These are phyloP conservation scores for Silene vulgaris DNA, from an alignment of 179 eudicot species.

Conservation along the genomic window DNA sequence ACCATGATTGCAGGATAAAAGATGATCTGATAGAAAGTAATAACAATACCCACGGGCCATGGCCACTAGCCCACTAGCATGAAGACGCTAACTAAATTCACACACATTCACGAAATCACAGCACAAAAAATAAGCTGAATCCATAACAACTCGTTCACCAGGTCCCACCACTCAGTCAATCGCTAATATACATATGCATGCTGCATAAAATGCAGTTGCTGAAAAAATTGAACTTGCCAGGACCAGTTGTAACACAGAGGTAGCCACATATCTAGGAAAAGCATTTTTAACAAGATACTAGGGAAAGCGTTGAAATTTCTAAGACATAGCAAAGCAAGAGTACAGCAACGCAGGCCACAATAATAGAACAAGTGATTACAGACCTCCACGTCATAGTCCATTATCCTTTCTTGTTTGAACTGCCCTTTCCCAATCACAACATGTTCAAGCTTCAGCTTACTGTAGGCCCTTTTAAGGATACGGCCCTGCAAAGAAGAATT, in stretches of 20 bases:
- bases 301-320: neutral
- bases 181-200: neutral
- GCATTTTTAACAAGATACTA: neutral
- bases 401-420: conserved; percentile 69
- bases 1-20: neutral
- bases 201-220: neutral
- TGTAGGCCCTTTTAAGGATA: conserved; percentile 89
- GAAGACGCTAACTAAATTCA: no score
- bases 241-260: neutral
- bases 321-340: neutral
- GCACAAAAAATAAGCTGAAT: neutral
- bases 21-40: neutral
- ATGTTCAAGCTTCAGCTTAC: conserved; percentile 94
- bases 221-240: neutral
- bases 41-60: neutral
- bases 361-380: neutral
- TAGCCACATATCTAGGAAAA: neutral
- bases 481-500: conserved; percentile 58
- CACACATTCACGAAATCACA: neutral
- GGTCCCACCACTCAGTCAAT: neutral
- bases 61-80: neutral
- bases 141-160: neutral
- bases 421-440: conserved; percentile 96
- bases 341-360: neutral
- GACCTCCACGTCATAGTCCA: conserved; percentile 57